Evolutionary conservation across 768 basidiomycete genomes (phyloP).

Genomic region (Butyriboletus loyo): DNA sequence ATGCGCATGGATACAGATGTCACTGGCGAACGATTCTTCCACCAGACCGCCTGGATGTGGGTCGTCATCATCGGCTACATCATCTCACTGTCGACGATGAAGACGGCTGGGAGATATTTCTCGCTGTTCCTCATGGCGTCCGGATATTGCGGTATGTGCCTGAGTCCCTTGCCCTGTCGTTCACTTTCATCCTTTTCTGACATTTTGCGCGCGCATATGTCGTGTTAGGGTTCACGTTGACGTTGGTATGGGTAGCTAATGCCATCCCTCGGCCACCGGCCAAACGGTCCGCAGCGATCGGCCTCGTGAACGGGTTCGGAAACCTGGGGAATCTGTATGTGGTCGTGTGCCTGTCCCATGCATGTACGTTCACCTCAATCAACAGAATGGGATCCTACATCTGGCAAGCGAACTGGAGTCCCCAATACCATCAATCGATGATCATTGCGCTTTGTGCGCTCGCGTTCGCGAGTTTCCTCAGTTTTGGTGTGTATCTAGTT

Average conservation of each 20-base stretch:
- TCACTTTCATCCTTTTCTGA: not conserved
- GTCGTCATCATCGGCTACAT: conserved; percentile 58
- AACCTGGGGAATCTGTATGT: conserved; percentile 60
- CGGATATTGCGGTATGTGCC: conserved; percentile 43
- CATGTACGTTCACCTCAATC: not conserved
- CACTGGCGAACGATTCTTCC: conserved; percentile 66
- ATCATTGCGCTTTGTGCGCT: conserved; percentile 44
- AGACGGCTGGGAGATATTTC: conserved; percentile 53
- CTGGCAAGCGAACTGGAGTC: conserved; percentile 61
- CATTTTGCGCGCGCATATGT: not conserved
- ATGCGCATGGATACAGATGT: conserved; percentile 34
- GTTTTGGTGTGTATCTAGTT: conserved; percentile 30
- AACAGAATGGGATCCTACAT: conserved; percentile 57
- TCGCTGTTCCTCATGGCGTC: conserved; percentile 62
- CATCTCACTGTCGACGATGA: conserved; percentile 53
- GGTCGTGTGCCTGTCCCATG: not conserved
- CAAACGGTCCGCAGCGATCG: conserved; percentile 53
- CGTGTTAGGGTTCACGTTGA: conserved; percentile 38
- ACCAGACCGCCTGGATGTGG: conserved; percentile 57
- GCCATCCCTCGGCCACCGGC: conserved; percentile 59
- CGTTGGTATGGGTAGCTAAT: conserved; percentile 62
- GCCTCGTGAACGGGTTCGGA: conserved; percentile 57
- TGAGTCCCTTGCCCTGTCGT: not conserved
- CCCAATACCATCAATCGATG: conserved; percentile 62
- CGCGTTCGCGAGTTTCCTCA: conserved; percentile 31